Base-by-base conservation (phyloP, 306 rosid genomes). In the Myrica gale region DNA sequence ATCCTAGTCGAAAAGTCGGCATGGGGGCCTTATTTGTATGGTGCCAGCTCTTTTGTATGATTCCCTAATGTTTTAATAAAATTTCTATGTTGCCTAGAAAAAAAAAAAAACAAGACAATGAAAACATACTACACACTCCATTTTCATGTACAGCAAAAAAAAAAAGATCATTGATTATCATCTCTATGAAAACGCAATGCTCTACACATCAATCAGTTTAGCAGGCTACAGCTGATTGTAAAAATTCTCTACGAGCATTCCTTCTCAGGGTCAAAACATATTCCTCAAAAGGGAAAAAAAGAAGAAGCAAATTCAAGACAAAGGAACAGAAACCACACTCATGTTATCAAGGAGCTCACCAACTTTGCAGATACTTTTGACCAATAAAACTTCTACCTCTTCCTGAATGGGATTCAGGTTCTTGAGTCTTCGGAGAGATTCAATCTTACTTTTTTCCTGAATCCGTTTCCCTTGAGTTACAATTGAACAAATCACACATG, bases 371-470 rank as follows among this genome's bases (percentile, higher is more conserved):
- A 78, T 71, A 70, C 55, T 77, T 71, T 72, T 74, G 11, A 71
- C 69, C 81, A 15, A 73, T 75, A 48, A 81, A 61, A 43, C 68
- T 45, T 77, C 75, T 75, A 56, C 67, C 26, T 0, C 52, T 85
- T 74, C 79, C 77, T 69, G 3, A 50, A 21, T 67, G 67, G 56
- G 78, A 47, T 73, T 75, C 78, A 13, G 70, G 50, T 65, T 41
- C 46, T 42, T 8, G 0, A n/a, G 67, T 66, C 44, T 67, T 19
- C 65, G 19, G 52, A 77, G 41, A 4, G 71, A 75, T 63, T 77
- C 76, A 68, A 81, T 68, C 54, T 44, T 66, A 26, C 11, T 23
- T 23, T 23, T 5, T 52, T 42, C 57, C 6, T 41, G 41, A n/a
- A 55, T 20, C 71, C 62, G 11, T 21, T 63, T 71, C 23, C 20